A percentile compares a stretch with the other conserved stretches of the same genome.
phyloP scores from a whole-genome alignment of 441 rosid genomes.

The Sinapis alba region DNA sequence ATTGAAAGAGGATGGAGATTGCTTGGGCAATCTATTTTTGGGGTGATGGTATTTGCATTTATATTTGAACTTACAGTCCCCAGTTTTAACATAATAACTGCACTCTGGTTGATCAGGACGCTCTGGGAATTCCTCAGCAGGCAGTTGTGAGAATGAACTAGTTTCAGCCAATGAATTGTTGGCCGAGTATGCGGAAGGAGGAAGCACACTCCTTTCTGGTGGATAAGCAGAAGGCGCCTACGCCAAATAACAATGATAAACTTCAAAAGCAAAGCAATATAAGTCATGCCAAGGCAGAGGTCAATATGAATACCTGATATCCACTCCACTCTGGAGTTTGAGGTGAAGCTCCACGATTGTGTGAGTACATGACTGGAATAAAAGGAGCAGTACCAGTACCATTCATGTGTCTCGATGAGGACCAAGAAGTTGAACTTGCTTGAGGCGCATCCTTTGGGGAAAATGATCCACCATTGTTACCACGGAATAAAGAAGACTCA shows the following conservation, averaged over 20 bases:
- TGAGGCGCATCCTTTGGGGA: constrained; percentile 58
- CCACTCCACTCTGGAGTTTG: constrained; percentile 79
- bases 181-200: constrained; percentile 51
- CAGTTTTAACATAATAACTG: constrained; percentile 77
- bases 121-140: constrained; percentile 78
- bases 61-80: constrained; percentile 86
- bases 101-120: constrained; percentile 96
- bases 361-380: constrained; percentile 67
- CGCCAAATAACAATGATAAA: constrained; percentile 36
- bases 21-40: constrained; percentile 52
- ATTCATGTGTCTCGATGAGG: constrained; percentile 59
- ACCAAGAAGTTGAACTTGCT: constrained; percentile 63
- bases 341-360: constrained; percentile 58
- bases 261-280: constrained; percentile 11
- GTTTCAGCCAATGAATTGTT: constrained; percentile 49
- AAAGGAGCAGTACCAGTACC: constrained; percentile 57
- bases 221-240: constrained; percentile 72
- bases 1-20: constrained; percentile 61
- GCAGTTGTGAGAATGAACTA: constrained; percentile 46
- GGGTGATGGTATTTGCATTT: constrained; percentile 97
- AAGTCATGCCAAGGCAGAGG: constrained; percentile 15
- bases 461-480: constrained; percentile 61
- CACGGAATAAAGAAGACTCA: constrained; percentile 55
- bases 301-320: constrained; percentile 63
- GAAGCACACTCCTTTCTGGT: constrained; percentile 58